Evolutionary conservation across 2,329 filamentous ascomycete species (phyloP), one percentile per base, ranked within the genome.

Genomic region (Podosphaera xanthii): DNA sequence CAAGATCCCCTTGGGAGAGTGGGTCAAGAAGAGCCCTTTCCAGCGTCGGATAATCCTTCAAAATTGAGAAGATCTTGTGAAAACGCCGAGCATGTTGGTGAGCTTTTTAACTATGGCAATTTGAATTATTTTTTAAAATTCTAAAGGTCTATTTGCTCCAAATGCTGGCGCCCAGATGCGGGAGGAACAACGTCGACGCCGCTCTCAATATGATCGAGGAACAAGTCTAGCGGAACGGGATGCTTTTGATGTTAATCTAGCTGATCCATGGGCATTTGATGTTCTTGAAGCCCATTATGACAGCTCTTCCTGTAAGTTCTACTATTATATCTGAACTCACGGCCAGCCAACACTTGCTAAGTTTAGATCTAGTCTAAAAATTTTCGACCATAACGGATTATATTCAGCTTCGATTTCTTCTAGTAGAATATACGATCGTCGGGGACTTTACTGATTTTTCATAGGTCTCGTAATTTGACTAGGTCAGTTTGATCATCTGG

Each of bases 31-130:
- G 83, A 88, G 64, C 69, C 73, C 0, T 94, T 95, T 65, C 88
- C 88, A 0, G 73, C 75, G 1, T 84, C 87, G 0, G 87, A 95
- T 72, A 95, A 95, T 67, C 78, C 82, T 59, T 86, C 85, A 0
- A 95, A 95, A 73, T 84, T 92, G 76, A 85, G 88, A 72, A 80
- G 89, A 61, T 92, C 86, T 64, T 84, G 86, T 61, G 86, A 94
- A 69, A 94, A 92, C 69, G 88, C 88, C 1, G 84, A 88, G 68
- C 83, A 87, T 67, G 81, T 91, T 64, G 89, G 89, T 81, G 69
- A 70, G 83, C 76, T 58, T 59, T 49, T 35, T 36, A n/a, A 40
- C 9, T 57, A 48, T 36, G n/a, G 14, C 10, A 58, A 36, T 57
- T 59, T 40, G 9, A 2, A 4, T 4, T 30, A 6, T 2, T 50